Conservation (phyloP, 306 rosid species). For the Crataegus laevigata region DNA sequence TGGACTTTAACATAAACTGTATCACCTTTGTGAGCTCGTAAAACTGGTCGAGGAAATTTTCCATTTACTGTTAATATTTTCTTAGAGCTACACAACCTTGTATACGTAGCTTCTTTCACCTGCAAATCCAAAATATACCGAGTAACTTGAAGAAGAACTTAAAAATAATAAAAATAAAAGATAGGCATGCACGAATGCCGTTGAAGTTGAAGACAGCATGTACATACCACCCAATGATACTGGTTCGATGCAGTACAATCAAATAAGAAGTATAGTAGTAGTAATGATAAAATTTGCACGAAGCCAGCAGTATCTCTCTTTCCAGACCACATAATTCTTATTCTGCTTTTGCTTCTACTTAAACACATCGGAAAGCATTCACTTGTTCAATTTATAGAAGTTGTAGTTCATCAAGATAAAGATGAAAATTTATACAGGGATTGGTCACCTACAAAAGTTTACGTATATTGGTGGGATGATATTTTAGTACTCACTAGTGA, state of each 20-base stretch:
- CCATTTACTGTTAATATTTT: slow-evolving; percentile 56
- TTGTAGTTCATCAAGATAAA: neutral
- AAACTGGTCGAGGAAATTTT: slow-evolving; percentile 52
- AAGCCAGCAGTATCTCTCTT: neutral
- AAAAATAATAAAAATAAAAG: too few species aligned
- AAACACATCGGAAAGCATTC: neutral
- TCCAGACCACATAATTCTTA: neutral
- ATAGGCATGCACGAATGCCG: neutral
- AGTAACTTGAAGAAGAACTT: neutral
- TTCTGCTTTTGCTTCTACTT: neutral
- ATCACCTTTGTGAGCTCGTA: slow-evolving; percentile 36
- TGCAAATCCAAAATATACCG: neutral
- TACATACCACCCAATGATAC: slow-evolving; percentile 27
- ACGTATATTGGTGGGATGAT: too few species aligned
- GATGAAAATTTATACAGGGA: too few species aligned
- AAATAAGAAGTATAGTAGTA: neutral
- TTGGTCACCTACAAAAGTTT: too few species aligned
- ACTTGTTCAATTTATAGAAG: neutral
- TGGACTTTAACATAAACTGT: slow-evolving; percentile 45
- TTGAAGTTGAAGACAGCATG: neutral
- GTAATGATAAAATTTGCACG: neutral
- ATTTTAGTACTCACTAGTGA: too few species aligned
- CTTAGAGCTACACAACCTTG: slow-evolving; percentile 48
- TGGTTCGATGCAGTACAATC: slow-evolving; percentile 14
- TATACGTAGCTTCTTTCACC: slow-evolving; percentile 44